Conservation (phyloP, 192 early-diverging fungal species). For the Podila minutissima region DNA sequence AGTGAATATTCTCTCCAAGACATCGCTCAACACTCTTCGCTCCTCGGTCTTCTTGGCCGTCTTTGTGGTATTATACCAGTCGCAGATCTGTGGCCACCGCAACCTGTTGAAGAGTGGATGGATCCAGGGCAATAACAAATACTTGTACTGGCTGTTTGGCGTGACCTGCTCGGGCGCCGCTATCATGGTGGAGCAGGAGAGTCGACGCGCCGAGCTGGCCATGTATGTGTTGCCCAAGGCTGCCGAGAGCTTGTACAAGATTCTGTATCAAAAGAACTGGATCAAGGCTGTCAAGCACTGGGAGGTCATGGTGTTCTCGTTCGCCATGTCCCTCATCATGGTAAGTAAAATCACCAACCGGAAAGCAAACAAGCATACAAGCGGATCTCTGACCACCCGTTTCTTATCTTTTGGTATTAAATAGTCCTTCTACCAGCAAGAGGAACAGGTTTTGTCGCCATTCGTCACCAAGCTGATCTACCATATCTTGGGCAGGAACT, state of each 20-base stretch:
- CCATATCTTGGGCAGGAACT: slow-evolving; percentile 41
- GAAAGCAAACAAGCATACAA: not conserved
- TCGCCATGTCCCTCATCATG: slow-evolving; percentile 78
- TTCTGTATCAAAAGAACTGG: slow-evolving; percentile 68
- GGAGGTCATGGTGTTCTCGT: slow-evolving; percentile 70
- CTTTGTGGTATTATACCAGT: slow-evolving; percentile 73
- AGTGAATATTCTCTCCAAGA: slow-evolving; percentile 53
- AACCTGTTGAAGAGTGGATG: slow-evolving; percentile 56
- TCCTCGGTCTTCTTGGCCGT: slow-evolving; percentile 72
- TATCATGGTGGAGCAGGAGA: slow-evolving; percentile 79
- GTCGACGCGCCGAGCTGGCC: slow-evolving; percentile 73
- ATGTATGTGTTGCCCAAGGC: slow-evolving; percentile 86
- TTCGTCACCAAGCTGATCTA: slow-evolving; percentile 57
- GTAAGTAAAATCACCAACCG: slow-evolving; percentile 39
- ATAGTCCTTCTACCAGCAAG: slow-evolving; percentile 69
- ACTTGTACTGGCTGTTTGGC: slow-evolving; percentile 72
- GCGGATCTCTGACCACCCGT: not conserved
- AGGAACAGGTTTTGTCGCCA: slow-evolving; percentile 62
- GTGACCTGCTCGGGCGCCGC: slow-evolving; percentile 60
- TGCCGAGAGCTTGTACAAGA: slow-evolving; percentile 69
- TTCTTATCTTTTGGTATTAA: not conserved
- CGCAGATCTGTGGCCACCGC: slow-evolving; percentile 74
- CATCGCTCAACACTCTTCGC: slow-evolving; percentile 62
- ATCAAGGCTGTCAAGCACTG: slow-evolving; percentile 67
- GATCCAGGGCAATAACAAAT: slow-evolving; percentile 61